phyloP scores from a whole-genome alignment of 2,329 filamentous ascomycete genomes.

The Rutstroemia sydowiana region DNA sequence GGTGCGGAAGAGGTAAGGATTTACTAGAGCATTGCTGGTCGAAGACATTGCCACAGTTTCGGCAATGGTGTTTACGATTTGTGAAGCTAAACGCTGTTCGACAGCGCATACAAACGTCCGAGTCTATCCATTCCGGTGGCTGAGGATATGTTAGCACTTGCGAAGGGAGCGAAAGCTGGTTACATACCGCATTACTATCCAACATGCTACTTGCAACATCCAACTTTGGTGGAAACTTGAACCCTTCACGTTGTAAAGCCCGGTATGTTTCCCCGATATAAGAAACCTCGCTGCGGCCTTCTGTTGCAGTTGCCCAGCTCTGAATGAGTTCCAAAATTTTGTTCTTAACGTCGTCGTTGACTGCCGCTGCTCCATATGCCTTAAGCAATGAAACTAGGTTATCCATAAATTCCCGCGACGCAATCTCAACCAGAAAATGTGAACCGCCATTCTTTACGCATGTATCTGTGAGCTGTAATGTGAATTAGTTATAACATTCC shows the following conservation, averaged over 20 bases:
- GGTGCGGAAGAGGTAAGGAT: constrained; percentile 76
- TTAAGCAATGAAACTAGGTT: constrained; percentile 87
- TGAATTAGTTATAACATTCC: constrained; percentile 26
- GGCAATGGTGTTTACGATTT: constrained; percentile 95
- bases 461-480: constrained; percentile 75
- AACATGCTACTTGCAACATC: constrained; percentile 95
- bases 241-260: constrained; percentile 75
- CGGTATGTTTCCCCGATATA: constrained; percentile 89
- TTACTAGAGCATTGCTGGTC: constrained; percentile 93
- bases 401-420: constrained; percentile 97
- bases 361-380: constrained; percentile 62
- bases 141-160: constrained; percentile 32
- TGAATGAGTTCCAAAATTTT: constrained; percentile 95
- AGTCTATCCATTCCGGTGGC: constrained; percentile 96
- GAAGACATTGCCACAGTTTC: constrained; percentile 97
- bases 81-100: constrained; percentile 94
- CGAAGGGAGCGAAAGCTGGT: not conserved
- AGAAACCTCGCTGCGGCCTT: constrained; percentile 71
- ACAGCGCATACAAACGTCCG: constrained; percentile 97
- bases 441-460: constrained; percentile 97
- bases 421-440: constrained; percentile 92
- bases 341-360: constrained; percentile 77
- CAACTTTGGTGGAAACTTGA: constrained; percentile 78
- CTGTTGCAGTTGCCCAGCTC: constrained; percentile 83
- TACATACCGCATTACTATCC: constrained; percentile 83